These are phyloP conservation scores for Shiraia bambusicola DNA, from an alignment of 2,329 filamentous ascomycete species.

Conservation along the genomic window DNA sequence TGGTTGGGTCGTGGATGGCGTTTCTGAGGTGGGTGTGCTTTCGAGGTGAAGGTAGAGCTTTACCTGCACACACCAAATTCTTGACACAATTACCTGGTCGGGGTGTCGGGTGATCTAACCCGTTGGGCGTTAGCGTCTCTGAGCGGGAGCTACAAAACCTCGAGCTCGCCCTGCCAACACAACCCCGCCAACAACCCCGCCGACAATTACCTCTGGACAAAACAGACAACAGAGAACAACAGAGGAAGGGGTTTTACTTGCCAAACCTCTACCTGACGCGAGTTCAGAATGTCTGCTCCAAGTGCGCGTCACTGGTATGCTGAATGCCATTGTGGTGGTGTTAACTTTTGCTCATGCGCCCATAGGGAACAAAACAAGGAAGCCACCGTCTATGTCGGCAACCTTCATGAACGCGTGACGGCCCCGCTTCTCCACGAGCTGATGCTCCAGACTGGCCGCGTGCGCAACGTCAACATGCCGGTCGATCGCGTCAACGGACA, in stretches of 20 bases:
- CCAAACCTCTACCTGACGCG: background rate
- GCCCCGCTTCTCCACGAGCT: slow-evolving; percentile 94
- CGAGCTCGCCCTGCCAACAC: slow-evolving; percentile 4
- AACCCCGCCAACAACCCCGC: slow-evolving; percentile 4
- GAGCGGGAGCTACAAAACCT: slow-evolving; percentile 29
- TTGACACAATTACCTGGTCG: slow-evolving; percentile 16
- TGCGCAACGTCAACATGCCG: slow-evolving; percentile 96
- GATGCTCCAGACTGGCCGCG: slow-evolving; percentile 96
- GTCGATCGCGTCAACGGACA: slow-evolving; percentile 97
- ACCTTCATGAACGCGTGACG: slow-evolving; percentile 93
- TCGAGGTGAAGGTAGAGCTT: slow-evolving; percentile 16
- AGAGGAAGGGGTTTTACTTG: no score
- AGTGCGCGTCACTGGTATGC: slow-evolving; percentile 74
- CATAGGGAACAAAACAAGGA: slow-evolving; percentile 84
- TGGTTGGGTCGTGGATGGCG: slow-evolving; percentile 1
- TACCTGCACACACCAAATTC: slow-evolving; percentile 24
- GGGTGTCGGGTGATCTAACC: slow-evolving; percentile 12
- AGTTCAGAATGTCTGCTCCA: slow-evolving; percentile 56
- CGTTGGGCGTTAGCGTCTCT: slow-evolving; percentile 8
- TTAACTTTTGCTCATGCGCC: slow-evolving; percentile 26
- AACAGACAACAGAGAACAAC: no score
- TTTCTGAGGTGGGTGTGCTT: slow-evolving; percentile 4
- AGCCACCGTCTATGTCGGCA: slow-evolving; percentile 95
- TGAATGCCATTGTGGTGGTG: no score
- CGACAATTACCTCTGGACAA: background rate